phyloP scores from a whole-genome alignment of 352 stramenopile genomes.

The Aphanomyces astaci region DNA sequence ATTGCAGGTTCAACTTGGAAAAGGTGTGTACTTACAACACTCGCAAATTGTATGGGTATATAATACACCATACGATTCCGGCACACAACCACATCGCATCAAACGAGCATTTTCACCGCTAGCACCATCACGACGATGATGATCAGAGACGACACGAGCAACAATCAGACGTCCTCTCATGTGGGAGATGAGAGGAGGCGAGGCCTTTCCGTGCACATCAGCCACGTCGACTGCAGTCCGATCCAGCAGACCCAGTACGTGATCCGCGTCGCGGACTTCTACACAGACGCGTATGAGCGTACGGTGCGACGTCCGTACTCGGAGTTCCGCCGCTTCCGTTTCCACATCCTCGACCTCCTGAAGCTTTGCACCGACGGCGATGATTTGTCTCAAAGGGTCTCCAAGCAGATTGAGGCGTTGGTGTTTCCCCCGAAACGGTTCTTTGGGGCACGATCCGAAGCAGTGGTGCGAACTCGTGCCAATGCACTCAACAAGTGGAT shows the following conservation, averaged over 20 bases:
- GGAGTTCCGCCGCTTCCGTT: slow-evolving; percentile 10
- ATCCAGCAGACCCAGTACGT: slow-evolving; percentile 17
- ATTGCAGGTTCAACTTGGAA: background rate
- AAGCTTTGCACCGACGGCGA: background rate
- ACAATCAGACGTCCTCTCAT: background rate
- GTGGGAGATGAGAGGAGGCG: background rate
- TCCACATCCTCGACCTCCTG: slow-evolving; percentile 7
- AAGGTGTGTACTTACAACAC: background rate
- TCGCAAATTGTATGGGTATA: background rate
- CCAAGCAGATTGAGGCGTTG: background rate
- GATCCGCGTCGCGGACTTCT: slow-evolving; percentile 13
- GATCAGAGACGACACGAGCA: background rate
- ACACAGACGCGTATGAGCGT: background rate
- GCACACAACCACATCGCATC: background rate
- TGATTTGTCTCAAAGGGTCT: background rate
- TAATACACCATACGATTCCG: background rate
- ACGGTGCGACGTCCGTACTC: slow-evolving; percentile 18
- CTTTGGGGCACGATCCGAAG: slow-evolving; percentile 18
- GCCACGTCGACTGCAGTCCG: slow-evolving; percentile 14
- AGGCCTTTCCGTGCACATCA: slow-evolving; percentile 18
- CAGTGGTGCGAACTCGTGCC: slow-evolving; percentile 11
- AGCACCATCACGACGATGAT: background rate
- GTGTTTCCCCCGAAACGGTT: slow-evolving; percentile 16
- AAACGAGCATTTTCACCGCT: slow-evolving; percentile 1
- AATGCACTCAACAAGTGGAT: slow-evolving; percentile 21